Percentiles rank a stretch among this genome's conserved stretches.
These are phyloP conservation scores for Venturia nashicola DNA, from an alignment of 2,329 filamentous ascomycete genomes.

Conservation along the genomic window DNA sequence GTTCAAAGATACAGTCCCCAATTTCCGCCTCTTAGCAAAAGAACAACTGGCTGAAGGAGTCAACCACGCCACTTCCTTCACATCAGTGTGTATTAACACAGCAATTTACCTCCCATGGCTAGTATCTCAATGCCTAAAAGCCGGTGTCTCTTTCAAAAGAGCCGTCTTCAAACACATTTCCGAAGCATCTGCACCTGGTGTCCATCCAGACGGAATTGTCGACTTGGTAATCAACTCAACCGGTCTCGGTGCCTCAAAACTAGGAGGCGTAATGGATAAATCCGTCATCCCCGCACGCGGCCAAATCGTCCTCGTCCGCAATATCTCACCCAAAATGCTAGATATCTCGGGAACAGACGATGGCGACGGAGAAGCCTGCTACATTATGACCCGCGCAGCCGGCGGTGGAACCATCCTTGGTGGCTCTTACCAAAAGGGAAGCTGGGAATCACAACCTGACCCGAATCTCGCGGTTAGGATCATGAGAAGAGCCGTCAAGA, in stretches of 20 bases:
- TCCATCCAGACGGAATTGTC: constrained; percentile 48
- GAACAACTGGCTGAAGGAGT: constrained; percentile 33
- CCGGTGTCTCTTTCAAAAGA: constrained; percentile 48
- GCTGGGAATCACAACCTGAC: constrained; percentile 70
- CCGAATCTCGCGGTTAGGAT: constrained; percentile 70
- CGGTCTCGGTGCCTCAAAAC: constrained; percentile 58
- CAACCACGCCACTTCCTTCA: constrained; percentile 64
- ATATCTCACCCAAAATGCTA: constrained; percentile 60
- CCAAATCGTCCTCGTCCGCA: constrained; percentile 74
- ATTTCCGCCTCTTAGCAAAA: constrained; percentile 23
- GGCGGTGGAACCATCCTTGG: constrained; percentile 77
- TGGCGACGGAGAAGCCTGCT: constrained; percentile 51
- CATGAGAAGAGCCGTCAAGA: constrained; percentile 62
- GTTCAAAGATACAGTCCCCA: constrained; percentile 59
- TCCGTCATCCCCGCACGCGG: constrained; percentile 66
- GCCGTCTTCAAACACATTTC: constrained; percentile 49
- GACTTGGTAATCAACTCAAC: constrained; percentile 76
- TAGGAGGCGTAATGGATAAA: constrained; percentile 71
- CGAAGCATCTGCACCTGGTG: constrained; percentile 43
- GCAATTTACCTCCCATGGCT: constrained; percentile 82
- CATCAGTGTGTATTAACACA: constrained; percentile 83
- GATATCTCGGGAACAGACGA: constrained; percentile 63
- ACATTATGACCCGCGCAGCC: constrained; percentile 69
- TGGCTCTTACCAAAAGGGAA: constrained; percentile 69
- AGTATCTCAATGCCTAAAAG: constrained; percentile 62